A percentile compares a stretch with the other conserved stretches of the same genome.
Conservation (phyloP, 2,329 filamentous ascomycete species). For the Cercospora sp. region DNA sequence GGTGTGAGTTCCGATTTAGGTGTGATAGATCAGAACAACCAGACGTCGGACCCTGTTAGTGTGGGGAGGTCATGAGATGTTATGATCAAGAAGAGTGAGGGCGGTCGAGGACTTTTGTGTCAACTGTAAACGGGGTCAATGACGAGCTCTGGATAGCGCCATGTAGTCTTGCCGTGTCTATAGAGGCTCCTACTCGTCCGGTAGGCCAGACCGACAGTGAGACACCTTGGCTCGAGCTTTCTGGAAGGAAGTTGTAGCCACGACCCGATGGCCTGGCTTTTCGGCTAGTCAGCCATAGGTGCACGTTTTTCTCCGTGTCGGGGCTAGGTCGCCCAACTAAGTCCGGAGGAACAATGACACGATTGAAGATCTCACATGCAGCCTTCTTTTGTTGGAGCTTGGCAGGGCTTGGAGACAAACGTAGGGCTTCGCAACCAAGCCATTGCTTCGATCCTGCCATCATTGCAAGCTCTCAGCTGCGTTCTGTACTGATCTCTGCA, state of each 20-base stretch:
- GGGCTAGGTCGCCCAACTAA: not conserved
- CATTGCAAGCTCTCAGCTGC: not conserved
- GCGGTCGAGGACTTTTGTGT: not conserved
- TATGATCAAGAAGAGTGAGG: not conserved
- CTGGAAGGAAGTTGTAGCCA: not conserved
- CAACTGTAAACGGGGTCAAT: not conserved
- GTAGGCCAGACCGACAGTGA: not conserved
- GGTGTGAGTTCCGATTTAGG: slow-evolving; percentile 5
- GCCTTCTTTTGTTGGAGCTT: not conserved
- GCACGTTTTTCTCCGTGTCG: not conserved
- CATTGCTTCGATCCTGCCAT: not conserved
- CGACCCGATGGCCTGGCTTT: not conserved
- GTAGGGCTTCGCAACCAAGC: not conserved
- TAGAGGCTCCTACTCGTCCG: not conserved
- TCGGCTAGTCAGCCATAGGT: not conserved
- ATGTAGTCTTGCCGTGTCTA: not conserved
- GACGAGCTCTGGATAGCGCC: not conserved
- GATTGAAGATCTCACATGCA: not conserved
- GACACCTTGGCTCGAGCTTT: not conserved
- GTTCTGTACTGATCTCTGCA: not conserved
- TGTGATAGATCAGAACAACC: slow-evolving; percentile 10
- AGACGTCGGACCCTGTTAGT: not conserved
- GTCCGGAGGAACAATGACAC: not conserved
- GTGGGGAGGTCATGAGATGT: slow-evolving; percentile 1
- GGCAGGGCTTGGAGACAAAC: not conserved